Conservation (phyloP, 179 eudicot species). For the Pouteria campechiana region DNA sequence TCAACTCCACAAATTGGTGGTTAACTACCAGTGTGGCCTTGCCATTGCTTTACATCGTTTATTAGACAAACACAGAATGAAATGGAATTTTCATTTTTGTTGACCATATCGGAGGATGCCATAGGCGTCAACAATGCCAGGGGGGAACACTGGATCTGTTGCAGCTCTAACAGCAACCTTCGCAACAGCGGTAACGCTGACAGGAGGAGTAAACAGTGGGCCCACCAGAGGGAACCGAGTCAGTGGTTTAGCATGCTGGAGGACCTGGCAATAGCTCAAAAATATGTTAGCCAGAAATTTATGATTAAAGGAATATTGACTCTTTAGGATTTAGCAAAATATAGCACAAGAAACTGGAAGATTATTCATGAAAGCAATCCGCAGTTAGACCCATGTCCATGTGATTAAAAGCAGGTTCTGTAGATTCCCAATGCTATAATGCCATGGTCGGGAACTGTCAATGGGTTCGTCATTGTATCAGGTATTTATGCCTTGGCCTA, state of each 20-base stretch:
- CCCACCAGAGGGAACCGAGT: conserved; percentile 60
- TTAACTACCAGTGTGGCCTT: no score
- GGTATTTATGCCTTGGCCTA: background rate
- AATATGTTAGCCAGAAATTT: no score
- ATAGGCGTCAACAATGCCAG: conserved; percentile 61
- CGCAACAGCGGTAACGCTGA: conserved; percentile 61
- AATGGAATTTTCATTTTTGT: no score
- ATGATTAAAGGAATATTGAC: background rate
- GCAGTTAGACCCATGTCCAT: background rate
- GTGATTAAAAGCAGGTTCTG: background rate
- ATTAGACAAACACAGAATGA: no score
- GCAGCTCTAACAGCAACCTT: conserved; percentile 73
- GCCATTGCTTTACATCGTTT: no score
- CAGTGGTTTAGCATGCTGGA: conserved; percentile 57
- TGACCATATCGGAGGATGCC: conserved; percentile 59
- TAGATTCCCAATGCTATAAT: background rate
- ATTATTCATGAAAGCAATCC: background rate
- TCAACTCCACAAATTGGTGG: no score
- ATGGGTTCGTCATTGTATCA: no score
- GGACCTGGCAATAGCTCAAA: conserved; percentile 44
- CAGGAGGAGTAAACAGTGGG: conserved; percentile 60
- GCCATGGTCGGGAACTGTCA: background rate
- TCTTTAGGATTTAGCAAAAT: background rate
- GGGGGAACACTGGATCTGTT: conserved; percentile 74
- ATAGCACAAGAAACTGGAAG: background rate